A percentile compares a stretch with the other conserved stretches of the same genome.
Conservation (phyloP, 306 rosid genomes). For the Mimosa bimucronata region DNA sequence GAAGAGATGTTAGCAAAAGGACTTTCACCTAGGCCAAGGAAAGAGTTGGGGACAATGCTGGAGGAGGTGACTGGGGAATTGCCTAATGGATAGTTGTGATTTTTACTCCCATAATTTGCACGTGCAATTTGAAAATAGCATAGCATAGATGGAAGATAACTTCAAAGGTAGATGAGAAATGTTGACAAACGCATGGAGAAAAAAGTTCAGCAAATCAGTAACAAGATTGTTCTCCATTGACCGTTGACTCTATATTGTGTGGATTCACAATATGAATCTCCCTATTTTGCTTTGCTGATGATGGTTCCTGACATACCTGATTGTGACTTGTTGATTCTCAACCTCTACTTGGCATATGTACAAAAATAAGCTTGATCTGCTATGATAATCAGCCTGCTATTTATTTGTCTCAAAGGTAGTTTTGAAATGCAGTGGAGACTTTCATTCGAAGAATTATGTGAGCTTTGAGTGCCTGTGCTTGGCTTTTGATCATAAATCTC, state of each 20-base stretch:
- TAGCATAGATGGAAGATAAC: background rate
- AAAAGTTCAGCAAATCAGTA: background rate
- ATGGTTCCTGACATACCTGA: background rate
- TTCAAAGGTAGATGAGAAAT: conserved; percentile 1
- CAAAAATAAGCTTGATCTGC: background rate
- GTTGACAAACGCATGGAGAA: too few species aligned
- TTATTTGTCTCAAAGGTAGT: background rate
- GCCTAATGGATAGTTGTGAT: conserved; percentile 37
- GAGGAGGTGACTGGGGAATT: conserved; percentile 34
- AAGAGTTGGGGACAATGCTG: conserved; percentile 61
- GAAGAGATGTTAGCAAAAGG: conserved; percentile 89
- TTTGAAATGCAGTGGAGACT: background rate
- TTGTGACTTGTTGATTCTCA: background rate
- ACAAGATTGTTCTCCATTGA: background rate
- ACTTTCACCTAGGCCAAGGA: conserved; percentile 82
- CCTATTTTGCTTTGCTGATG: background rate
- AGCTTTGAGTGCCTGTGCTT: background rate
- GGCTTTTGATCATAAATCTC: background rate
- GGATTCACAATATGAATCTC: background rate
- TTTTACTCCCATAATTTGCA: background rate
- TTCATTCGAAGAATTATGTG: background rate
- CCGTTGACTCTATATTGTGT: background rate
- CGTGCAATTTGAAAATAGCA: conserved; percentile 4
- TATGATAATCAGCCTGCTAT: background rate
- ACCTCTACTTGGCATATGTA: background rate